These are phyloP conservation scores for Starmerella bacillaris DNA, from an alignment of 805 yeast genomes.

Conservation along the genomic window DNA sequence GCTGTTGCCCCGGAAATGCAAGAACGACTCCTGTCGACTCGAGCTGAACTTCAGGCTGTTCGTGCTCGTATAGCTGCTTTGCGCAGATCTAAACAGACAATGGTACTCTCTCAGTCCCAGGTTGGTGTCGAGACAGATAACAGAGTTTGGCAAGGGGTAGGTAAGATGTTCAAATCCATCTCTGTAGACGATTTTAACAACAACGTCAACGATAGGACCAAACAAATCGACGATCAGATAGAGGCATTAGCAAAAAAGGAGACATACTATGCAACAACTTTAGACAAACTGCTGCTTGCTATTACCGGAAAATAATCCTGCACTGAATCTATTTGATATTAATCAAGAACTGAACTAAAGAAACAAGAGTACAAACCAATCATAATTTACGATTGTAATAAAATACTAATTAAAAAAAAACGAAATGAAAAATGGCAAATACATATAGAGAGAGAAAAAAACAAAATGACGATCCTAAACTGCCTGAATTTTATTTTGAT, in stretches of 20 bases:
- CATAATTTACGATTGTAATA: neutral
- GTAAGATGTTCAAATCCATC: slow-evolving; percentile 39
- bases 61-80: slow-evolving; percentile 33
- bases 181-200: slow-evolving; percentile 31
- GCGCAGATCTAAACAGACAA: slow-evolving; percentile 33
- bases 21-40: slow-evolving; percentile 39
- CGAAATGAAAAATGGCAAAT: no score
- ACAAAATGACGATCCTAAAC: no score
- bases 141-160: slow-evolving; percentile 68
- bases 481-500: no score
- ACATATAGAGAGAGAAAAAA: no score
- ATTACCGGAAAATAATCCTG: neutral
- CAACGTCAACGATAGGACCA: slow-evolving; percentile 35
- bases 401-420: neutral
- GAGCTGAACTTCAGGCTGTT: slow-evolving; percentile 41
- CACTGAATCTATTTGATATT: neutral
- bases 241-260: slow-evolving; percentile 49
- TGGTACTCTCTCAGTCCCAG: slow-evolving; percentile 40
- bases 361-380: neutral
- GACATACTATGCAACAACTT: slow-evolving; percentile 54
- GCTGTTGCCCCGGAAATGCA: slow-evolving; percentile 35
- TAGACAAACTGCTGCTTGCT: slow-evolving; percentile 39
- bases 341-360: neutral
- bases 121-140: slow-evolving; percentile 29
- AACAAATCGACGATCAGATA: slow-evolving; percentile 38